Evolutionary conservation across 768 basidiomycete species (phyloP).

Genomic region (Lentinula sp.): DNA sequence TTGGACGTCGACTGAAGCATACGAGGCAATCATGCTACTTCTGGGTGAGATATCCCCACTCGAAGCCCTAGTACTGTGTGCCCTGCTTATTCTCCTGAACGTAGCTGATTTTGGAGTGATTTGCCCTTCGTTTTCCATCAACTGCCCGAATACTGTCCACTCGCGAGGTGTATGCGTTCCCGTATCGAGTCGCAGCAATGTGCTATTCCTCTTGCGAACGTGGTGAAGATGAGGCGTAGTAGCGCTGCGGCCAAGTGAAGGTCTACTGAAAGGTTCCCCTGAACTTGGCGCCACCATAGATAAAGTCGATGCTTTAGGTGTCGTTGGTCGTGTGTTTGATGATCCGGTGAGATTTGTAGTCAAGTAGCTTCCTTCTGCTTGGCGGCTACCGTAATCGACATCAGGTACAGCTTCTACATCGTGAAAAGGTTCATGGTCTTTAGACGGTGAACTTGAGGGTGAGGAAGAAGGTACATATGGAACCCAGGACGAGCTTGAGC

Average conservation of each 20-base stretch:
- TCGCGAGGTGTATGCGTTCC: constrained; percentile 12
- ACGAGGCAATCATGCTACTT: constrained; percentile 10
- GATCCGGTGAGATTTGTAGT: neutral
- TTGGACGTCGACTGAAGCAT: constrained; percentile 8
- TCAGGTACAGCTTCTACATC: neutral
- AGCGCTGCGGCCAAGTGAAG: constrained; percentile 12
- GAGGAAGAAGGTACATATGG: neutral
- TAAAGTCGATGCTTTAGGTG: neutral
- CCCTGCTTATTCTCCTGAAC: constrained; percentile 5
- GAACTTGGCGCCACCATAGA: neutral
- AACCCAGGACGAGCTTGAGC: constrained; percentile 1
- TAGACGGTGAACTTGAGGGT: neutral
- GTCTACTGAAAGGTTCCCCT: neutral
- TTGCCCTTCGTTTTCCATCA: constrained; percentile 63
- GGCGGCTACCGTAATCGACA: neutral
- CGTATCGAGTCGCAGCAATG: neutral
- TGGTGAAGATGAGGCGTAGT: constrained; percentile 13
- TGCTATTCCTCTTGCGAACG: constrained; percentile 5
- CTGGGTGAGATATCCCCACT: neutral
- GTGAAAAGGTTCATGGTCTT: neutral
- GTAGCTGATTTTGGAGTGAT: constrained; percentile 15
- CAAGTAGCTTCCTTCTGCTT: neutral
- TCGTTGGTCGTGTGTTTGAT: neutral
- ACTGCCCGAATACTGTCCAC: constrained; percentile 67
- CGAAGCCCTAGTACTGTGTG: neutral